Conservation (phyloP, 495 filamentous ascomycete genomes). For the Rostrohypoxylon terebratum region DNA sequence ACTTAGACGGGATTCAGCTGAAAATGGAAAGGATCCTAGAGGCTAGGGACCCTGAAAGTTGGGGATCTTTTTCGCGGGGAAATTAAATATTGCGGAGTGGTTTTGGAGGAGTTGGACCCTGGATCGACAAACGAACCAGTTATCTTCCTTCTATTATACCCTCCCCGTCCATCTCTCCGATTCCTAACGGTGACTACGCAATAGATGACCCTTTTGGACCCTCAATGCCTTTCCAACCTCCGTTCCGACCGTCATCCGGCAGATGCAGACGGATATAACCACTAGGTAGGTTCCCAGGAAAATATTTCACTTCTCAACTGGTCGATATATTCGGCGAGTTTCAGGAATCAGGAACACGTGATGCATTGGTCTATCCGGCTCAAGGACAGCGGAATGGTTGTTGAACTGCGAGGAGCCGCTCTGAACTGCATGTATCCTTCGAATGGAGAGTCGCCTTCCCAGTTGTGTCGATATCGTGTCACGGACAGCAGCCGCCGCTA, state of each 20-base stretch:
- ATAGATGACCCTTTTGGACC: background rate
- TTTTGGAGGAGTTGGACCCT: background rate
- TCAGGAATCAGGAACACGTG: conserved; percentile 4
- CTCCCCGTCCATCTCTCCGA: background rate
- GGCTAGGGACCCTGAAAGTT: conserved; percentile 9
- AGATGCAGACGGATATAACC: background rate
- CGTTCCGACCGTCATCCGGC: background rate
- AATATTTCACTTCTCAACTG: background rate
- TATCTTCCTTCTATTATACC: conserved; percentile 6
- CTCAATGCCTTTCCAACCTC: background rate
- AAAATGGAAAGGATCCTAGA: conserved; percentile 25
- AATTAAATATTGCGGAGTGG: conserved; percentile 31
- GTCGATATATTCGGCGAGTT: background rate
- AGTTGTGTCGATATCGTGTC: background rate
- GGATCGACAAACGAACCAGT: conserved; percentile 12
- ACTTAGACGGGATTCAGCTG: conserved; percentile 9
- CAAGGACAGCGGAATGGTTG: background rate
- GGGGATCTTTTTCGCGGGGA: conserved; percentile 23
- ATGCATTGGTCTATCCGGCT: background rate
- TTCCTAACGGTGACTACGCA: background rate
- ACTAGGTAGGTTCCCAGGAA: background rate
- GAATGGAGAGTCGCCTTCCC: background rate
- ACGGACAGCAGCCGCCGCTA: background rate
- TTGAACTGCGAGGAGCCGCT: conserved; percentile 10
- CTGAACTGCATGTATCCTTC: background rate